Conservation (phyloP, 805 yeast genomes). For the Wickerhamomyces strasburgensis region DNA sequence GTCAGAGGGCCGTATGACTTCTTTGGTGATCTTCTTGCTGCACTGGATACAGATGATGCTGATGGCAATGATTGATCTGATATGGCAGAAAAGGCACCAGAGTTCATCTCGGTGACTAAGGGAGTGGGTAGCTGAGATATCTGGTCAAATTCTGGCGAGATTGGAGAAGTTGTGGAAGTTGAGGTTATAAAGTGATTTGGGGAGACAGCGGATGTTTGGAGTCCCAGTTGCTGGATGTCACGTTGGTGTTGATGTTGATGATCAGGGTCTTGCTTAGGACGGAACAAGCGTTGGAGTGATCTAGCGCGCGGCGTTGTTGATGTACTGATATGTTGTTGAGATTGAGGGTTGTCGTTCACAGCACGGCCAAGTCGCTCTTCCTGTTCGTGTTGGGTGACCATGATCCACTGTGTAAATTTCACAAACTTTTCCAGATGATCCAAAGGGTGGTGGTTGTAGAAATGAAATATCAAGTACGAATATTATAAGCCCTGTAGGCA, state of each 20-base stretch:
- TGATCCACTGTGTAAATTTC: no score
- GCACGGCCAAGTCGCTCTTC: no score
- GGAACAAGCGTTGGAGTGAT: no score
- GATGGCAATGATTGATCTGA: conserved; percentile 1
- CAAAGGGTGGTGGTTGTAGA: no score
- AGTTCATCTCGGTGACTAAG: conserved; percentile 20
- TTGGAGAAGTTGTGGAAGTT: conserved; percentile 20
- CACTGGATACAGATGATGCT: not conserved
- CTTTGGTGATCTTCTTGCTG: conserved; percentile 1
- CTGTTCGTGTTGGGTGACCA: no score
- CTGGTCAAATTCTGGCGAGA: conserved; percentile 28
- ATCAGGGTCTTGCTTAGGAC: not conserved
- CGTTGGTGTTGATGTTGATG: not conserved
- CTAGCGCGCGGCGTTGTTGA: no score
- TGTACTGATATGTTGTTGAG: no score
- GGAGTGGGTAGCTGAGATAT: conserved; percentile 46
- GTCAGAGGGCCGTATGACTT: conserved; percentile 19
- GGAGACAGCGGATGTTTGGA: no score
- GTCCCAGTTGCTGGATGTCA: not conserved
- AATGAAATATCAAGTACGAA: no score
- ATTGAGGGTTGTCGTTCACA: not conserved
- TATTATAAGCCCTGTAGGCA: no score
- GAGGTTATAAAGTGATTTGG: no score
- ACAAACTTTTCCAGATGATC: no score
- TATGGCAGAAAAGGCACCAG: conserved; percentile 5